These are phyloP conservation scores for Trichoderma oligosporum DNA, from an alignment of 2,329 filamentous ascomycete genomes.

Conservation along the genomic window DNA sequence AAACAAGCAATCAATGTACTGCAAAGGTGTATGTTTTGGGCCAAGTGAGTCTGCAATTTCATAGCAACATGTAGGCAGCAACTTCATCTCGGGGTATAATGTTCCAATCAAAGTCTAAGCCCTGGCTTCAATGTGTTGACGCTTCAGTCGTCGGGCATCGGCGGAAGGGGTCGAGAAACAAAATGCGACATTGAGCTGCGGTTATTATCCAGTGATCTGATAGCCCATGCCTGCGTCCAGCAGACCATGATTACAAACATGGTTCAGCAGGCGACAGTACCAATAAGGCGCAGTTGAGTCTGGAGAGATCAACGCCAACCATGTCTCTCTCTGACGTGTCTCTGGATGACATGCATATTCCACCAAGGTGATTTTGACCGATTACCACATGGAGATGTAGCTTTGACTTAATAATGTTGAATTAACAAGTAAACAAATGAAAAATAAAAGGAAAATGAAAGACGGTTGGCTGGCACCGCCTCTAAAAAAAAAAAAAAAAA, in stretches of 20 bases:
- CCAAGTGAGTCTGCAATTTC: neutral
- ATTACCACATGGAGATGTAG: neutral
- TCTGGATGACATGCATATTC: slow-evolving; percentile 2
- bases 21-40: neutral
- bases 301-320: slow-evolving; percentile 8
- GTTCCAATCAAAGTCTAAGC: neutral
- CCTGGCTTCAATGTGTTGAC: neutral
- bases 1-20: neutral
- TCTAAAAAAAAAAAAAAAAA: neutral
- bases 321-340: slow-evolving; percentile 5
- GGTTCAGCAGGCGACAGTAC: slow-evolving; percentile 7
- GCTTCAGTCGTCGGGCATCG: neutral
- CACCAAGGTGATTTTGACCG: neutral
- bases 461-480: neutral
- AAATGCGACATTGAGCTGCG: neutral
- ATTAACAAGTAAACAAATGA: neutral
- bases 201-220: neutral
- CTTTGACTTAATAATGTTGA: neutral
- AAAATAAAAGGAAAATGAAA: neutral
- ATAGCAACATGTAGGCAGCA: slow-evolving; percentile 5
- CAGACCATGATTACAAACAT: neutral
- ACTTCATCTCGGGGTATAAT: neutral
- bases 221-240: neutral
- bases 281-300: slow-evolving; percentile 7
- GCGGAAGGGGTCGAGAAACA: neutral